A percentile compares a stretch with the other conserved stretches of the same genome.
phyloP scores from a whole-genome alignment of 495 filamentous ascomycete species.

The Penicillium simplicissimum region DNA sequence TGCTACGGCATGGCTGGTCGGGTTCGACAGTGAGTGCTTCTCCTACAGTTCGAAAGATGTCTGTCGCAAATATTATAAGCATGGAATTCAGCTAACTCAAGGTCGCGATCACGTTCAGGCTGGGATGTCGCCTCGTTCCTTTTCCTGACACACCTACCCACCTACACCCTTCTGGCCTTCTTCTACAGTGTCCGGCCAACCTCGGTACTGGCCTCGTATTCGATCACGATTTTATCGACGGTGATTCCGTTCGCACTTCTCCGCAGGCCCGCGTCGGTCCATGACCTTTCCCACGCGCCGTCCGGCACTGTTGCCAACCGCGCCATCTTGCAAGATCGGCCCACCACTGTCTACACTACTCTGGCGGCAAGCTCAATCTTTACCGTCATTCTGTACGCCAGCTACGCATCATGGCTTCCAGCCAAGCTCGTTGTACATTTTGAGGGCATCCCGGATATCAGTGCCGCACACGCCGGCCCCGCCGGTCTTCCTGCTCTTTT shows the following conservation, averaged over 20 bases:
- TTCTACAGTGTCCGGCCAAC: slow-evolving; percentile 69
- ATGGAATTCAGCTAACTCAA: slow-evolving; percentile 5
- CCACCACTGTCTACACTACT: slow-evolving; percentile 62
- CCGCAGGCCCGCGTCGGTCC: slow-evolving; percentile 61
- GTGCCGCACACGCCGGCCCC: slow-evolving; percentile 58
- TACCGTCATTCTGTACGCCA: slow-evolving; percentile 61
- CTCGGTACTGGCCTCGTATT: slow-evolving; percentile 56
- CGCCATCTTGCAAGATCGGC: slow-evolving; percentile 65
- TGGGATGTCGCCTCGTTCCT: slow-evolving; percentile 69
- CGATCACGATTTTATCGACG: slow-evolving; percentile 65
- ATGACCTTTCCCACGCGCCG: slow-evolving; percentile 54
- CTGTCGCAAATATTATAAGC: neutral
- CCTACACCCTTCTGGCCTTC: slow-evolving; percentile 64
- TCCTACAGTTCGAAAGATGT: neutral
- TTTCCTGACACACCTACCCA: slow-evolving; percentile 69
- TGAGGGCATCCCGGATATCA: slow-evolving; percentile 62
- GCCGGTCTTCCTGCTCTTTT: slow-evolving; percentile 48
- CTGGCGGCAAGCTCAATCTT: slow-evolving; percentile 68
- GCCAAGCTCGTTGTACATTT: slow-evolving; percentile 69
- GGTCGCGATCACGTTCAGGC: slow-evolving; percentile 37
- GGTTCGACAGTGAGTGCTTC: slow-evolving; percentile 61
- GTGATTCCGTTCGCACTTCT: slow-evolving; percentile 71
- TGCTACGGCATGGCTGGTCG: slow-evolving; percentile 65
- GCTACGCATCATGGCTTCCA: slow-evolving; percentile 66
- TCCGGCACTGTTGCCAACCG: slow-evolving; percentile 57